Evolutionary conservation across 352 stramenopile genomes (phyloP), one percentile per base, ranked within the genome.

Genomic region (Globisporangium viniferum): DNA sequence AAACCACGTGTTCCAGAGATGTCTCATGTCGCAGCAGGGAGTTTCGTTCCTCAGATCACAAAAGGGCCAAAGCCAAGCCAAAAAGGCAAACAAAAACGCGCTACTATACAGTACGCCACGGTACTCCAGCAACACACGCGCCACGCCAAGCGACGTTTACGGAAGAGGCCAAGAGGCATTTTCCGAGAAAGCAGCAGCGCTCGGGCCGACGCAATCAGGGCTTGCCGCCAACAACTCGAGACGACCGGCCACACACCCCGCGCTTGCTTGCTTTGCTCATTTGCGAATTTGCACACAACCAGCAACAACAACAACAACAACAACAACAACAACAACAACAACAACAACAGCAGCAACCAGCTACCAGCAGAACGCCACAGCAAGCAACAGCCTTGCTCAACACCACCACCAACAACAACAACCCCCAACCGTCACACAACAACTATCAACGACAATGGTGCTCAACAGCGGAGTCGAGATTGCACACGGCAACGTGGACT

Each of bases 401-500:
- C 46, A 55, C 18, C 48, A 55, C 0, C 8, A n/a, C n/a, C 46
- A 55, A 24, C 46, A 54, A 27, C 48, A 49, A 48, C 20, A 49
- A 49, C 41, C 41, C 8, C 15, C 12, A 63, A 27, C 29, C 22
- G 5, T 22, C 53, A 35, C 24, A 22, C 56, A 67, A 44, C 35
- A 57, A 33, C 54, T 12, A 64, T 29, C 9, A 55, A 51, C 20
- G 14, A 44, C 22, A 36, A 89, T 87, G 81, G 76, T 83, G 27
- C 77, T 90, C 64, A 74, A 74, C 58, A 83, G 72, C 48, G 82
- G 75, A 36, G 72, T 88, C 46, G 76, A 90, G 48, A 70, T 89
- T 66, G 77, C 81, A 29, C 72, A 74, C 72, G 72, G 70, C 66
- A 64, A 67, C 39, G 66, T 76, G 9, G 72, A 73, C 56, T 53